phyloP scores from a whole-genome alignment of 306 rosid genomes.

The Sicyos edulis region DNA sequence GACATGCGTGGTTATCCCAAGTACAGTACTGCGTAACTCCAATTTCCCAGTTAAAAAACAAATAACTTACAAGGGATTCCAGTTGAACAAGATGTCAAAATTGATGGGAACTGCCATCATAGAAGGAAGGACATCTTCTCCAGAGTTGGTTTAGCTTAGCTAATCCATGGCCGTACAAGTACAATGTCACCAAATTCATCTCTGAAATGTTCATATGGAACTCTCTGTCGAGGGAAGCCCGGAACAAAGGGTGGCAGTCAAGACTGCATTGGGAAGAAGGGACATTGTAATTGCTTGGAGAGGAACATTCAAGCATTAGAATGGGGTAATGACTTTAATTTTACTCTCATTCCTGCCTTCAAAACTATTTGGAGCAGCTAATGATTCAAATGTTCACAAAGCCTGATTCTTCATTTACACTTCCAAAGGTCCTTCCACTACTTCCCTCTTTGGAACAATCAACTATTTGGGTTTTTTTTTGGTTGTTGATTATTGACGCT shows the following conservation, averaged over 20 bases:
- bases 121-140: conserved; percentile 36
- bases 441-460: too few species aligned
- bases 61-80: conserved; percentile 58
- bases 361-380: conserved; percentile 34
- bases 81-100: conserved; percentile 35
- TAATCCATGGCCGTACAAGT: conserved; percentile 32
- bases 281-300: conserved; percentile 87
- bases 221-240: conserved; percentile 69
- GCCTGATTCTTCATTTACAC: conserved; percentile 68
- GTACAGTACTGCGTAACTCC: too few species aligned
- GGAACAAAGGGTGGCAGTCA: conserved; percentile 77
- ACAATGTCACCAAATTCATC: conserved; percentile 43
- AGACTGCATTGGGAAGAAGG: conserved; percentile 57
- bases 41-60: not conserved
- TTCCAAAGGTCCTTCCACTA: conserved; percentile 19
- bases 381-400: conserved; percentile 41
- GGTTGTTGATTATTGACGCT: not conserved
- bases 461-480: too few species aligned
- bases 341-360: conserved; percentile 36
- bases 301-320: conserved; percentile 62
- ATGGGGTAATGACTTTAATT: conserved; percentile 50
- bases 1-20: too few species aligned
- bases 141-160: conserved; percentile 43
- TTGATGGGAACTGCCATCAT: conserved; percentile 41
- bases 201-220: conserved; percentile 60